Conservation (phyloP, 1,139 yeast genomes). For the Pichia sp. region DNA sequence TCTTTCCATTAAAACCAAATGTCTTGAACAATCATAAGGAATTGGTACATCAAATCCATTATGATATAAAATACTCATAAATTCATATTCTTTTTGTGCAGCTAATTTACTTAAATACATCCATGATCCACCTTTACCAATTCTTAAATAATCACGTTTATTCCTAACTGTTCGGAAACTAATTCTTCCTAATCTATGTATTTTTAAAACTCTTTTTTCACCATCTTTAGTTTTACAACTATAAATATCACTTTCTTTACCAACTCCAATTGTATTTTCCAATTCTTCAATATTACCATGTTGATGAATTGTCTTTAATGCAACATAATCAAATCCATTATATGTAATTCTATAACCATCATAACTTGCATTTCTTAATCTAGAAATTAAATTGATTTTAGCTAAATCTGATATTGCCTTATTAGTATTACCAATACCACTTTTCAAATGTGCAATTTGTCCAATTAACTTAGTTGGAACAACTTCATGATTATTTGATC, state of each 20-base stretch:
- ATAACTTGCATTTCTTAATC: conserved; percentile 77
- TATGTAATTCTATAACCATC: conserved; percentile 91
- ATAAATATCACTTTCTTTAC: conserved; percentile 94
- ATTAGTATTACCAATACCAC: conserved; percentile 64
- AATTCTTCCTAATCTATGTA: conserved; percentile 89
- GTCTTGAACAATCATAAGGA: conserved; percentile 88
- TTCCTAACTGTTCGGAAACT: conserved; percentile 89
- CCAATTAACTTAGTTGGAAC: conserved; percentile 87
- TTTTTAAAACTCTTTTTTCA: conserved; percentile 65
- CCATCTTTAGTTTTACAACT: conserved; percentile 73
- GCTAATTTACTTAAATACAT: conserved; percentile 87
- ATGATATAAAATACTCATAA: conserved; percentile 67
- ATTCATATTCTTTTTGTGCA: conserved; percentile 86
- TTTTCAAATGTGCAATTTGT: conserved; percentile 70
- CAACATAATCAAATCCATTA: conserved; percentile 87
- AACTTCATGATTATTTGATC: conserved; percentile 88
- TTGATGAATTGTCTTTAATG: conserved; percentile 74
- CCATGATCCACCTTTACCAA: conserved; percentile 66
- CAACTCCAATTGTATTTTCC: conserved; percentile 90
- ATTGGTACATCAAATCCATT: conserved; percentile 82
- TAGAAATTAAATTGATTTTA: conserved; percentile 69
- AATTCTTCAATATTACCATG: conserved; percentile 69
- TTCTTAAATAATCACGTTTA: conserved; percentile 83
- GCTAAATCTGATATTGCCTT: conserved; percentile 82
- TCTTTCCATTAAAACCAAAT: conserved; percentile 88